Evolutionary conservation across 768 basidiomycete species (phyloP), one percentile per base, ranked within the genome.

Genomic region (Filobasidium wieringae): DNA sequence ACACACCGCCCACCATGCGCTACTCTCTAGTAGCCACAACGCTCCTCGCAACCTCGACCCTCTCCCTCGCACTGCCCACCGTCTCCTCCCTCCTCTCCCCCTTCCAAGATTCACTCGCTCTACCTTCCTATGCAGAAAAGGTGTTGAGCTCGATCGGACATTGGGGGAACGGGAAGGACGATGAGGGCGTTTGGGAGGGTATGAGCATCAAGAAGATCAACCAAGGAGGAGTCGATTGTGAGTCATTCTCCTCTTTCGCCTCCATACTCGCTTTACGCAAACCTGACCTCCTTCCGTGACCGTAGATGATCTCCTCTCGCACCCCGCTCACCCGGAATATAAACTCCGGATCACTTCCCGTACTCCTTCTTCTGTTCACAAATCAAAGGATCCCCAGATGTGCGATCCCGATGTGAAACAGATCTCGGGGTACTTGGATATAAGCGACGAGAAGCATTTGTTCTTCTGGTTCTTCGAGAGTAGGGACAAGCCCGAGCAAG

Each of bases 391-490:
- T 63, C 84, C 88, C 9, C 77, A 79, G 31, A 74, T 92, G 6
- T 92, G 90, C 64, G 90, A 93, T 63, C 70, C 84, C 0, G 74
- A 79, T n/a, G 87, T 89, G 37, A 80, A 86, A 72, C 85, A 87
- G 67, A 81, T 85, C 61, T 85, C 84, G 32, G 88, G 88, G 29
- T 91, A 89, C 72, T 79, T 92, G 31, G 88, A 90, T 68, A 80
- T 88, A 55, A 80, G 81, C 0, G 80, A 86, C 8, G 81, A 83
- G 64, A 85, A 85, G 64, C 87, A 90, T 66, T 77, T 90, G 24
- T 91, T 90, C 80, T 89, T 88, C 77, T 90, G 87, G 87, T 85
- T 65, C 65, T 78, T 96, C 64, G 92, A 95, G 75, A 82, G 86
- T 0, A 79, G 91, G 33, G 77, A 75, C 54, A 78, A 81, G 17